These are phyloP conservation scores for Tetrapisispora phaffii DNA, from an alignment of 805 yeast genomes.

Conservation along the genomic window DNA sequence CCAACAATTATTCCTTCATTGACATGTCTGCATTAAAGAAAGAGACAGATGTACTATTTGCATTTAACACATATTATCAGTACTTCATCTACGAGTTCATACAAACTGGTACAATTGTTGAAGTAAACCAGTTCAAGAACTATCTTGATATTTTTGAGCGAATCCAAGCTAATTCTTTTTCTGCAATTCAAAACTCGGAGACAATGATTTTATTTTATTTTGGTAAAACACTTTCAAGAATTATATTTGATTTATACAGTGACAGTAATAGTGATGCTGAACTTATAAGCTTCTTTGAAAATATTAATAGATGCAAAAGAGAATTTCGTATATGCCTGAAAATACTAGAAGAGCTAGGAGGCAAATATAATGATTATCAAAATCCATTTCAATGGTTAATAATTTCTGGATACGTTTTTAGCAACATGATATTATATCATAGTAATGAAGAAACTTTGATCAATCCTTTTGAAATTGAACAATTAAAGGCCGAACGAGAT, in stretches of 20 bases:
- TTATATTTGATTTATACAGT: not conserved
- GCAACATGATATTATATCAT: slow-evolving; percentile 15
- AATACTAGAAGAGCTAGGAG: slow-evolving; percentile 16
- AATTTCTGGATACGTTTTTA: slow-evolving; percentile 17
- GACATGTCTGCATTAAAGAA: not conserved
- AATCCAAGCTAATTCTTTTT: slow-evolving; percentile 9
- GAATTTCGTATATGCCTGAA: slow-evolving; percentile 8
- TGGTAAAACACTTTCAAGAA: slow-evolving; percentile 8
- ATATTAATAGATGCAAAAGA: slow-evolving; percentile 13
- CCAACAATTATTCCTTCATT: not conserved
- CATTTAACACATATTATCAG: slow-evolving; percentile 7
- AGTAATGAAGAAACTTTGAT: slow-evolving; percentile 9
- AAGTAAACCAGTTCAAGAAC: not conserved
- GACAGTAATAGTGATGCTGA: slow-evolving; percentile 6
- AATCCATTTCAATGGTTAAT: slow-evolving; percentile 15
- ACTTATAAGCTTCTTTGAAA: slow-evolving; percentile 13
- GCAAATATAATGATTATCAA: slow-evolving; percentile 5
- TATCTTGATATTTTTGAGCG: slow-evolving; percentile 4
- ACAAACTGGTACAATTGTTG: not conserved
- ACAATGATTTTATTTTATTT: slow-evolving; percentile 18
- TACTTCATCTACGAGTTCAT: slow-evolving; percentile 10
- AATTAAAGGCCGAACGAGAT: slow-evolving; percentile 14
- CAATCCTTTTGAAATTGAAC: slow-evolving; percentile 26
- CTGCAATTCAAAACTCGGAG: slow-evolving; percentile 16
- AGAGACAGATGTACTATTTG: not conserved